Evolutionary conservation across 2,329 filamentous ascomycete genomes (phyloP).

Genomic region (Alternaria sp.): DNA sequence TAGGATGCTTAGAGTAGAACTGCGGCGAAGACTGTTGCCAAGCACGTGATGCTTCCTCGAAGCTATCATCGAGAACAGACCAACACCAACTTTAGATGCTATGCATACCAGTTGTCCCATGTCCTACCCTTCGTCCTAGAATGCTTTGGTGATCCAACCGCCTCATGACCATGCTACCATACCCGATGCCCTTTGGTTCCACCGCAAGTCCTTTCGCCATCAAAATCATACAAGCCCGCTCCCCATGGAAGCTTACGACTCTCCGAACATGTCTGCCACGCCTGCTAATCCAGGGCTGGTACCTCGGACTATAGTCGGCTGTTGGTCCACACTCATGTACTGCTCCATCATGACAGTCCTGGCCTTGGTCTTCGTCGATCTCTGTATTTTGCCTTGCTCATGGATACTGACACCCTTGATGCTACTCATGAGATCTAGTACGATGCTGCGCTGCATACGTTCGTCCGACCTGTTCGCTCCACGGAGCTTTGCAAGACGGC

Average conservation of each 20-base stretch:
- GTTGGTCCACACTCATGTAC: conserved; percentile 52
- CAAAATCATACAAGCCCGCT: background rate
- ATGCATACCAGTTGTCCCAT: background rate
- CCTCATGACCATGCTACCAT: background rate
- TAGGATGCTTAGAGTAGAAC: background rate
- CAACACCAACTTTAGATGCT: background rate
- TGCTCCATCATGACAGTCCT: conserved; percentile 45
- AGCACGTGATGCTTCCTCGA: background rate
- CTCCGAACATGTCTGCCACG: conserved; percentile 54
- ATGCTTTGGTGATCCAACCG: background rate
- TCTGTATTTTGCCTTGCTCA: conserved; percentile 83
- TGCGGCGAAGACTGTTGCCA: background rate
- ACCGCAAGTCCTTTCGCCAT: background rate
- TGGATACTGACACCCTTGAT: conserved; percentile 90
- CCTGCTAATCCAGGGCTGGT: conserved; percentile 51
- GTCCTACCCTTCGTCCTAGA: background rate
- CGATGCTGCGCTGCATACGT: conserved; percentile 79
- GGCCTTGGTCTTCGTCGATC: conserved; percentile 36
- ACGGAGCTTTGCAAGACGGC: conserved; percentile 51
- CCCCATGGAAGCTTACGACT: background rate
- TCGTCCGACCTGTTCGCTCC: conserved; percentile 60
- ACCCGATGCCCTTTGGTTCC: background rate
- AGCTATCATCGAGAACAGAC: background rate
- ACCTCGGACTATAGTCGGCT: conserved; percentile 45
- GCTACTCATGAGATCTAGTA: conserved; percentile 84